Base-by-base conservation (phyloP, 208 protist species). In the Novymonas esmeraldas region DNA sequence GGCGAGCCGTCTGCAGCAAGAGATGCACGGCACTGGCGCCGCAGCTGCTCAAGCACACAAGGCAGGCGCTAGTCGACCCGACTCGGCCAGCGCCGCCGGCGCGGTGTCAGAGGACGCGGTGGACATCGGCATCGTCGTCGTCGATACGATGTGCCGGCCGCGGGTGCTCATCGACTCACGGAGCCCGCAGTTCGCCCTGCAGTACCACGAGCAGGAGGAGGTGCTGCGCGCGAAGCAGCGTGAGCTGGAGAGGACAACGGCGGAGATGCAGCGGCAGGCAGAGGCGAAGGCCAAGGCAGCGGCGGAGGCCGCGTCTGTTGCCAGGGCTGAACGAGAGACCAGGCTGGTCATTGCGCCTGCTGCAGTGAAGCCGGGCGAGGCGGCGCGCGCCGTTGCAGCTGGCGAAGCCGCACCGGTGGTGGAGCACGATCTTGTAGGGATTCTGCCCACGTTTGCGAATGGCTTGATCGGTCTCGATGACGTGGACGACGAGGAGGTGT, bases 71-170 rank as follows among this genome's bases (percentile, higher is more conserved):
- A n/a, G n/a, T n/a, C n/a, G n/a, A n/a, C n/a, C n/a, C n/a, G n/a
- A n/a, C n/a, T n/a, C n/a, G n/a, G n/a, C n/a, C n/a, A n/a, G n/a
- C n/a, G n/a, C n/a, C n/a, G n/a, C n/a, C n/a, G n/a, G n/a, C n/a
- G 33, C n/a, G 39, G 46, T 45, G 50, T 26, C 61, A 48, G 18
- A 70, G 14, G 69, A 69, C 29, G 48, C 54, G 39, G 29, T 80
- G 11, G 73, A 81, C 29, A 74, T 90, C 7, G 79, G 81, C 42
- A 90, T 90, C 34, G 73, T 90, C 3, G 84, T 89, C 31, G 70
- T 83, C 44, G 82, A 89, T 62, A 70, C 79, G 38, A 63, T 71
- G 62, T 82, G 79, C 52, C 70, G 71, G n/a, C 77, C 78, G 9
- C 78, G 82, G 13, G 73, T 89, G 24, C 65, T 90, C 36, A 66